Evolutionary conservation across 495 filamentous ascomycete genomes (phyloP).

Genomic region (Penicillium chermesinum): DNA sequence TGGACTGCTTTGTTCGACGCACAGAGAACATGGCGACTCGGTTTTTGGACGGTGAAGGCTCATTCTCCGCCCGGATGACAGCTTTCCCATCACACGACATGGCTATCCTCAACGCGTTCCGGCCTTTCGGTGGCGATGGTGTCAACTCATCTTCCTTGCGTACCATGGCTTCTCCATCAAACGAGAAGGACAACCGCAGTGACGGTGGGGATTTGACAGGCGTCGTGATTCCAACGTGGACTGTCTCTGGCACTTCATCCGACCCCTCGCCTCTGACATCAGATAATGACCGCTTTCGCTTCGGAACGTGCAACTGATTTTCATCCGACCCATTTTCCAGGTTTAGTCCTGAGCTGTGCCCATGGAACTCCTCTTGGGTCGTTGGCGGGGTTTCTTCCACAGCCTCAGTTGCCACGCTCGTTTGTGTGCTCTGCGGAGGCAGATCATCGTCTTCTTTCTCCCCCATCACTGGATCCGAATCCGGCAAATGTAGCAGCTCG

Average conservation of each 20-base stretch:
- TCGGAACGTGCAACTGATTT: constrained; percentile 21
- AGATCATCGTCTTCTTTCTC: constrained; percentile 27
- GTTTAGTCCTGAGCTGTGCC: constrained; percentile 12
- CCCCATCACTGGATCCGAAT: constrained; percentile 23
- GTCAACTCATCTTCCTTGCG: constrained; percentile 57
- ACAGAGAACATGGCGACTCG: constrained; percentile 48
- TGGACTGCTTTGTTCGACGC: constrained; percentile 47
- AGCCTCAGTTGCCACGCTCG: constrained; percentile 33
- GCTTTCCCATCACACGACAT: constrained; percentile 51
- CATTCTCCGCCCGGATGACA: constrained; percentile 43
- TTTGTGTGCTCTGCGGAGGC: constrained; percentile 30
- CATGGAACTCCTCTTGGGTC: constrained; percentile 19
- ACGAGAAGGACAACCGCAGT: constrained; percentile 60
- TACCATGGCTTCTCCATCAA: constrained; percentile 80
- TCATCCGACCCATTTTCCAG: constrained; percentile 15
- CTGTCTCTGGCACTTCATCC: constrained; percentile 8
- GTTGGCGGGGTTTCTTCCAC: constrained; percentile 26
- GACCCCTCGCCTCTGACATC: constrained; percentile 21
- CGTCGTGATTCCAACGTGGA: constrained; percentile 11
- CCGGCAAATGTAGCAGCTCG: constrained; percentile 26
- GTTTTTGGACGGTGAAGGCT: constrained; percentile 48
- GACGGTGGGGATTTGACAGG: constrained; percentile 42
- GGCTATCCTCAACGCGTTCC: constrained; percentile 40
- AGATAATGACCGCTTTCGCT: constrained; percentile 36
- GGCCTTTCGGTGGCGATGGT: constrained; percentile 63